Conservation (phyloP, 2,329 filamentous ascomycete species). For the Colletotrichum phormii region DNA sequence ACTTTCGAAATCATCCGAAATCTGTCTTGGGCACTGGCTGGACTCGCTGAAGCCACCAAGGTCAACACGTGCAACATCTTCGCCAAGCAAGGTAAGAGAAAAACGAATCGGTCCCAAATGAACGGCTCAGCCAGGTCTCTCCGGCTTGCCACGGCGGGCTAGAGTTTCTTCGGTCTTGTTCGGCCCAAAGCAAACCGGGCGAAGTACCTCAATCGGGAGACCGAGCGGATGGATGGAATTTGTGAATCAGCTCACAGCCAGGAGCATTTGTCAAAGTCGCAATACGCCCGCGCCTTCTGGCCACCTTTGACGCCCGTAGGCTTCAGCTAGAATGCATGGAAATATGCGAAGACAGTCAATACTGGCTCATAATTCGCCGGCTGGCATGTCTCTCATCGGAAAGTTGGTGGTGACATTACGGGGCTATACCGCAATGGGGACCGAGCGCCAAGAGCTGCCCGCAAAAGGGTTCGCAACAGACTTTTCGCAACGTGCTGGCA, state of each 20-base stretch:
- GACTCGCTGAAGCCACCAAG: neutral
- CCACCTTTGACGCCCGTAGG: neutral
- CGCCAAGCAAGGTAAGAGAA: neutral
- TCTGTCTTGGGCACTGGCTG: neutral
- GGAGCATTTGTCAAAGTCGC: neutral
- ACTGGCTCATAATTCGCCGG: neutral
- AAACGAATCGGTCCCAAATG: neutral
- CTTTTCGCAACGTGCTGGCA: constrained; percentile 29
- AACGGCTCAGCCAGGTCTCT: neutral
- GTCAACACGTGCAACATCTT: neutral
- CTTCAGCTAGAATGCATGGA: constrained; percentile 20
- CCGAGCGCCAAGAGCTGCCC: constrained; percentile 33
- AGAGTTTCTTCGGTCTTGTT: neutral
- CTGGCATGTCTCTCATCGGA: neutral
- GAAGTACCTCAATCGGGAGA: constrained; percentile 7
- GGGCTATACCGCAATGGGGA: constrained; percentile 26
- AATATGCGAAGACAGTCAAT: neutral
- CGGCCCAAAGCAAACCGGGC: neutral
- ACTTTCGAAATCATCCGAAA: too few species aligned
- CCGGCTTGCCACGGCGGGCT: constrained; percentile 2
- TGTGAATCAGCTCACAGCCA: neutral
- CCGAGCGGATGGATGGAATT: neutral
- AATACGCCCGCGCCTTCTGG: neutral
- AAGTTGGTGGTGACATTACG: neutral
- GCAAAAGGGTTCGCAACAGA: constrained; percentile 13